Base-by-base conservation (phyloP, 2,329 filamentous ascomycete genomes). In the Colletotrichum tofieldiae region DNA sequence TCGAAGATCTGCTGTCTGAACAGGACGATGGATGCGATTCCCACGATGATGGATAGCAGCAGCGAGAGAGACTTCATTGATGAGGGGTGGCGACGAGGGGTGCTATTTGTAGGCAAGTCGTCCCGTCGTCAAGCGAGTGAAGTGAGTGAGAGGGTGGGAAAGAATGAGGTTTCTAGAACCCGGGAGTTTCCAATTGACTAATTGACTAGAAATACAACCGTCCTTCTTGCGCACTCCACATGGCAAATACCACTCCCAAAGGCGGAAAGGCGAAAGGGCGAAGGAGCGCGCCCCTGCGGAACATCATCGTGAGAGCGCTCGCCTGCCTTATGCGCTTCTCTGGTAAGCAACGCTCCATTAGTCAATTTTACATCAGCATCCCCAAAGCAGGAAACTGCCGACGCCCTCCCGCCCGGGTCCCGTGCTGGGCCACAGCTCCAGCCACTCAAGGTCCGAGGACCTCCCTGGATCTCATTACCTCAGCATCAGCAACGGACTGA, bases 41-140 rank as follows among this genome's bases (percentile, higher is more conserved):
- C 79, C 67, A 81, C 73, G 71, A 81, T 70, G 67, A 77, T 67
- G 64, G 78, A 71, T 62, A 79, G 69, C 74, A 79, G 75, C 73
- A 79, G 76, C 43, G 78, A 75, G 74, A 79, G 61, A 39, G 73
- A 62, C 75, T 78, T 81, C 81, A 83, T 83, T 65, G 59, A 64
- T 54, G 55, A 58, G 55, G 12, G 49, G 45, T 39, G 39, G n/a
- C 32, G n/a, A 35, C 39, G 12, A 62, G 55, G 35, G 43, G 37
- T 59, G 14, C 37, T 65, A 67, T 71, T 35, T 70, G n/a, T 60
- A 59, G 29, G 47, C 26, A 52, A n/a, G 29, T 71, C 39, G 51
- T 32, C 63, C 32, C 41, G 23, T 49, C 59, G 51, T 18, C 6
- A 32, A 35, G 32, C 29, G 11, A 55, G 20, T 20, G n/a, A 23